phyloP scores from a whole-genome alignment of 176 grass and related monocot genomes.

The Melocanna baccifera region DNA sequence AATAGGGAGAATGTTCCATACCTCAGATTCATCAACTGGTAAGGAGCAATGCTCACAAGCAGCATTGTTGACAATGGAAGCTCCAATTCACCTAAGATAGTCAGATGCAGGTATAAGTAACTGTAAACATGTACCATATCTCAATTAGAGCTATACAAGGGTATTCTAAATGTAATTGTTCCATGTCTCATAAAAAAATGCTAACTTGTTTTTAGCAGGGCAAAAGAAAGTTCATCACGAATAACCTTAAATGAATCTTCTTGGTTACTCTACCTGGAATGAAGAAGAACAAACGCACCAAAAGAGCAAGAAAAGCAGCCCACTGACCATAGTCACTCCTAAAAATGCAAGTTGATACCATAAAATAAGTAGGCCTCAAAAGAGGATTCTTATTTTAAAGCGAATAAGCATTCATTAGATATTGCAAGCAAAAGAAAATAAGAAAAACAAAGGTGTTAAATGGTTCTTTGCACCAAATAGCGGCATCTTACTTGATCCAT shows the following conservation, averaged over 20 bases:
- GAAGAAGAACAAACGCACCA: conserved; percentile 77
- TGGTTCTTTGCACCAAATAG: conserved; percentile 6
- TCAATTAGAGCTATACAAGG: neutral
- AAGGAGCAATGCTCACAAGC: conserved; percentile 67
- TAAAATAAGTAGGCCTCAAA: neutral
- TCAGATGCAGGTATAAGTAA: conserved; percentile 14
- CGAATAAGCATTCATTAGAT: neutral
- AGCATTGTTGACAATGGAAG: conserved; percentile 77
- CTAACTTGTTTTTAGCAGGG: neutral
- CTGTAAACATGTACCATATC: neutral
- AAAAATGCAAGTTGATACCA: conserved; percentile 16
- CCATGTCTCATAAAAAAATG: neutral
- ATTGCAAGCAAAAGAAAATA: conserved; percentile 20
- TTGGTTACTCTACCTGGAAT: conserved; percentile 65
- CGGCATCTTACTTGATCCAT: conserved; percentile 87
- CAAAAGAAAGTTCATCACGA: neutral
- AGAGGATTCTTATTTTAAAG: neutral
- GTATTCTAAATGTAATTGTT: neutral
- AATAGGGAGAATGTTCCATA: conserved; percentile 15
- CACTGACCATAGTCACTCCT: conserved; percentile 93
- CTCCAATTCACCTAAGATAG: conserved; percentile 64
- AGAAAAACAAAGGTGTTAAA: neutral
- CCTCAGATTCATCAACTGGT: conserved; percentile 71
- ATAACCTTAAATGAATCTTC: neutral
- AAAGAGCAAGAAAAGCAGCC: conserved; percentile 84